Percentiles rank a stretch among this genome's conserved stretches.
phyloP scores from a whole-genome alignment of 441 rosid species.

The Kokia cookei region DNA sequence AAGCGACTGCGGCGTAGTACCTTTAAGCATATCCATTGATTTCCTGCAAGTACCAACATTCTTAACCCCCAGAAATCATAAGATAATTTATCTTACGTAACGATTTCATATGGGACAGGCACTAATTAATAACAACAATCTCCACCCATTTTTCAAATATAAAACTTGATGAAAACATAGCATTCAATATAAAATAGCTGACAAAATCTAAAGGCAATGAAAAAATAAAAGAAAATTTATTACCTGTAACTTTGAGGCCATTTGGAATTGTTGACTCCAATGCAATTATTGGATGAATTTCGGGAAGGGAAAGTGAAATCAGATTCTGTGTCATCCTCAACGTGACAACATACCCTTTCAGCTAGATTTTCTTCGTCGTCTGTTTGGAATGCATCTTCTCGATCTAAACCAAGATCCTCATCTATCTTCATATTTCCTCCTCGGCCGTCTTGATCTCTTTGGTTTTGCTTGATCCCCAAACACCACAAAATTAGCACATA shows the following conservation, averaged over 20 bases:
- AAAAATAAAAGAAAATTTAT: no score
- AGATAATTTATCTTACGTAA: no score
- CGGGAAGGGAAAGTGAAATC: constrained; percentile 11
- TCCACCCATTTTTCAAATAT: no score
- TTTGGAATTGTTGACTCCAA: constrained; percentile 11
- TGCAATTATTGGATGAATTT: constrained; percentile 16
- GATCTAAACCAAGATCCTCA: constrained; percentile 59
- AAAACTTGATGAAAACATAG: no score
- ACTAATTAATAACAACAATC: no score
- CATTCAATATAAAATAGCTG: no score
- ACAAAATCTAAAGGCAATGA: no score
- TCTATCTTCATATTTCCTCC: constrained; percentile 40
- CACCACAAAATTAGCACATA: background rate
- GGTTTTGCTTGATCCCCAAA: background rate
- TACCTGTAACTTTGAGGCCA: constrained; percentile 90
- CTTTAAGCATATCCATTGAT: constrained; percentile 60
- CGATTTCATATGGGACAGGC: no score
- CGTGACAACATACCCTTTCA: constrained; percentile 33
- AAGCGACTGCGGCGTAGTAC: constrained; percentile 38
- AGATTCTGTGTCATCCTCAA: constrained; percentile 39
- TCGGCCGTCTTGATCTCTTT: background rate
- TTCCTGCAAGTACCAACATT: constrained; percentile 35
- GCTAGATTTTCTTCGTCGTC: constrained; percentile 81
- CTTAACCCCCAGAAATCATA: no score
- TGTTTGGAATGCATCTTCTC: constrained; percentile 52